Evolutionary conservation across 2,329 filamentous ascomycete genomes (phyloP), one percentile per base, ranked within the genome.

Genomic region (Lomentospora prolificans): DNA sequence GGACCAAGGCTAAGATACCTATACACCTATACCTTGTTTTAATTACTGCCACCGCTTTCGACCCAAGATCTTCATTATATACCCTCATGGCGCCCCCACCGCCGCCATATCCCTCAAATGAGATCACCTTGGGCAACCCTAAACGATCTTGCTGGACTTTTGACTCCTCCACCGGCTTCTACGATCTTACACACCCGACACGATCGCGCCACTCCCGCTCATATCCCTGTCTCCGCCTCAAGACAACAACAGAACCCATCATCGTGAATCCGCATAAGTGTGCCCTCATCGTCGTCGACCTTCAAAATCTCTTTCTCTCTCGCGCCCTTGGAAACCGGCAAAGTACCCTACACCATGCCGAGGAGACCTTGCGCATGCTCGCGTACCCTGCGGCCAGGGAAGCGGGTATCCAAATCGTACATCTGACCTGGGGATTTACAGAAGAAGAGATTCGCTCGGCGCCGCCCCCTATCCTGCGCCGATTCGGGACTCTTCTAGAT

Each of bases 341-440:
- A 22, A 28, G 28, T 39, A 48, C 51, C 10, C 30, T 46, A 14
- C 52, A 58, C 53, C 50, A 27, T 3, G 59, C 57, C 1, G 56
- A 58, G 50, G 39, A 39, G 24, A 56, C 24, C 3, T 28, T 60
- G 4, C 36, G 57, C 2, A 28, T 56, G 19, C 14, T 51, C 2
- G 59, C 53, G 3, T 53, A 58, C 14, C 59, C 59, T 2, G 56
- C 59, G 1, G 57, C 57, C 19, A 27, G 54, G 39, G 25, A 55
- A 51, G 57, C 56, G 1, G 57, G 57, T 3, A 57, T 58, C 22
- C 62, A 69, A 62, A 61, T 80, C 19, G 64, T 80, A 19, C 80
- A 77, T 76, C 67, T 80, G 46, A 81, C 79, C 61, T 84, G 79
- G 80, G 79, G 79, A 2, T 67, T 83, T 36, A 77, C 71, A 0